Conservation (phyloP, 306 rosid genomes). For the Castanea crenata region DNA sequence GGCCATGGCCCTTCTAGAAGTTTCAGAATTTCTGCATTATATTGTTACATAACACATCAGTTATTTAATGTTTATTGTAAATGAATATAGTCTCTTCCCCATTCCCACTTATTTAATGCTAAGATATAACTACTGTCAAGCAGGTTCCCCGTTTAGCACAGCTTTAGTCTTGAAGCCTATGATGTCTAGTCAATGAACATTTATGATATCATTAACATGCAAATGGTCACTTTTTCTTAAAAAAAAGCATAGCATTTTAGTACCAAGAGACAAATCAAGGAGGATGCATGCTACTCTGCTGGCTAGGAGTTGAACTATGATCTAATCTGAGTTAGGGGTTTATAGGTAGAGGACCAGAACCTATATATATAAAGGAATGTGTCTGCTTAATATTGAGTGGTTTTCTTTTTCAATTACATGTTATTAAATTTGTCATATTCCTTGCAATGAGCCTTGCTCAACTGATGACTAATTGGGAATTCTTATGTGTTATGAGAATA, state of each 20-base stretch:
- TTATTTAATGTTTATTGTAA: background rate
- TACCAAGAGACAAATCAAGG: background rate
- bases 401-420: background rate
- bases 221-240: background rate
- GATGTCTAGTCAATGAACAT: background rate
- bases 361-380: background rate
- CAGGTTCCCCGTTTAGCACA: background rate
- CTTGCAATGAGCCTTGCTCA: background rate
- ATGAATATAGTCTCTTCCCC: background rate
- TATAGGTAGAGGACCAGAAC: background rate
- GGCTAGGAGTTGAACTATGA: background rate
- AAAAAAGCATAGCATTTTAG: background rate
- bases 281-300: background rate
- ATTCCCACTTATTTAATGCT: background rate
- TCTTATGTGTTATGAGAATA: background rate
- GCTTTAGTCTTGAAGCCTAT: background rate
- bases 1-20: no score
- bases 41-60: background rate
- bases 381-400: background rate
- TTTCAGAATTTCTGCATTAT: background rate
- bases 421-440: background rate
- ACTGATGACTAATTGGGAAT: background rate
- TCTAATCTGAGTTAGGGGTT: background rate
- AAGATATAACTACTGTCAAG: background rate
- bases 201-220: background rate